phyloP scores from a whole-genome alignment of 2,329 filamentous ascomycete species.

The Neonectria faginata region DNA sequence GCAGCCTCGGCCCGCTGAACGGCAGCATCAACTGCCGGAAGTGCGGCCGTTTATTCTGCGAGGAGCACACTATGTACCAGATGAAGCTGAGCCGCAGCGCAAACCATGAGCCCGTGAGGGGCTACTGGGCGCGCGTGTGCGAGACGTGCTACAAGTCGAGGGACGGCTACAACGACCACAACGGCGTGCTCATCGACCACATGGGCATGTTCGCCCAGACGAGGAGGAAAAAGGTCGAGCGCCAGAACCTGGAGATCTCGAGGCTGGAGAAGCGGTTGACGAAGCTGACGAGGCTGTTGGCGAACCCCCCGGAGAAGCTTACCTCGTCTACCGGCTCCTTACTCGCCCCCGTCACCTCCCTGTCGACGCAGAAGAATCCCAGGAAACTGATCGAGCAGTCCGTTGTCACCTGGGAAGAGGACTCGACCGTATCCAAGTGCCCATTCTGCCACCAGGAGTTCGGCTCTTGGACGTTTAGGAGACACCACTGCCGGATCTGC shows the following conservation, averaged over 20 bases:
- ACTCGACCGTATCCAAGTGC: slow-evolving; percentile 81
- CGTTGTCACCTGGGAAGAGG: slow-evolving; percentile 95
- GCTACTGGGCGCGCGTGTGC: slow-evolving; percentile 94
- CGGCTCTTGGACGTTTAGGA: slow-evolving; percentile 88
- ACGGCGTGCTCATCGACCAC: slow-evolving; percentile 77
- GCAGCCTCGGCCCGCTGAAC: slow-evolving; percentile 80
- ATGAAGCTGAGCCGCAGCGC: slow-evolving; percentile 96
- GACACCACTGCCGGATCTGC: slow-evolving; percentile 95
- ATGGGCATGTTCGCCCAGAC: slow-evolving; percentile 76
- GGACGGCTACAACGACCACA: slow-evolving; percentile 93
- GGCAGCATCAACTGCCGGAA: slow-evolving; percentile 93
- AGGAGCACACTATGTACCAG: slow-evolving; percentile 99
- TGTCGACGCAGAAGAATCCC: slow-evolving; percentile 77
- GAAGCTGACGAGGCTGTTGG: slow-evolving; percentile 86
- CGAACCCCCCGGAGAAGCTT: slow-evolving; percentile 77
- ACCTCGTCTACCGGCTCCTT: slow-evolving; percentile 62
- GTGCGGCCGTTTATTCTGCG: slow-evolving; percentile 93
- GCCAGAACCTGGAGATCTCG: slow-evolving; percentile 87
- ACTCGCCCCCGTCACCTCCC: slow-evolving; percentile 69
- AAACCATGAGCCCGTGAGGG: slow-evolving; percentile 87
- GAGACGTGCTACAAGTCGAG: slow-evolving; percentile 99
- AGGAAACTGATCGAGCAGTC: slow-evolving; percentile 89
- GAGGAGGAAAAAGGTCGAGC: slow-evolving; percentile 83
- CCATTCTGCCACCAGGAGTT: slow-evolving; percentile 98
- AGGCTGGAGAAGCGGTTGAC: slow-evolving; percentile 92